Conservation (phyloP, 2,329 filamentous ascomycete genomes). For the Aspergillus floridensis region DNA sequence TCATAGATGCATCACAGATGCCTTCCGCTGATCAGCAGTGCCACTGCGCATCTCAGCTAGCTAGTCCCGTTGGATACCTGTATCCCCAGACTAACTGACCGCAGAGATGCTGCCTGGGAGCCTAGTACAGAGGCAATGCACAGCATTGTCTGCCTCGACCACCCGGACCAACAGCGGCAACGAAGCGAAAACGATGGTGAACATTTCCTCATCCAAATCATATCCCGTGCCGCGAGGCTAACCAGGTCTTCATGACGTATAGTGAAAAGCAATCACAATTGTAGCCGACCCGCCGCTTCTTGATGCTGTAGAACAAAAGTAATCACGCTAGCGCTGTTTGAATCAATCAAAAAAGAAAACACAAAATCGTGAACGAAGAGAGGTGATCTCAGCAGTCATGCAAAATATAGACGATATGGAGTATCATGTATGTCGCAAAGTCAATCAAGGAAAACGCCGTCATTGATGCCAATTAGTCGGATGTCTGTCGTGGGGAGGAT, state of each 20-base stretch:
- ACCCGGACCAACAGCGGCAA: conserved; percentile 22
- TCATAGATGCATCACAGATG: conserved; percentile 38
- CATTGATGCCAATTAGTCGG: conserved; percentile 52
- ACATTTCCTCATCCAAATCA: conserved; percentile 42
- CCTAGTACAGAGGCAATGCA: not conserved
- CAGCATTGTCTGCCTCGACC: not conserved
- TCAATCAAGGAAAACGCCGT: conserved; percentile 53
- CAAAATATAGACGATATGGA: conserved; percentile 38
- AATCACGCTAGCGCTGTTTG: conserved; percentile 34
- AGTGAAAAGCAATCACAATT: conserved; percentile 39
- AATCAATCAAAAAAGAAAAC: conserved; percentile 9
- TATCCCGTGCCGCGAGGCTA: conserved; percentile 50
- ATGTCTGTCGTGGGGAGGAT: conserved; percentile 34
- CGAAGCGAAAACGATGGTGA: conserved; percentile 29
- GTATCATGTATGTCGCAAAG: conserved; percentile 45
- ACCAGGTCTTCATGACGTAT: conserved; percentile 50
- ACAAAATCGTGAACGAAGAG: conserved; percentile 24
- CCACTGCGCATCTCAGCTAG: not conserved
- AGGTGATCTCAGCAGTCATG: conserved; percentile 31
- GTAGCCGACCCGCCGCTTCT: conserved; percentile 50
- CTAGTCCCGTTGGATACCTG: not conserved
- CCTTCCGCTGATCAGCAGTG: conserved; percentile 12
- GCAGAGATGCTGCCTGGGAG: not conserved
- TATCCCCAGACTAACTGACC: not conserved
- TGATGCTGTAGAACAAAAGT: conserved; percentile 41